Conservation (phyloP, 768 basidiomycete genomes). For the Boletellus sp. region DNA sequence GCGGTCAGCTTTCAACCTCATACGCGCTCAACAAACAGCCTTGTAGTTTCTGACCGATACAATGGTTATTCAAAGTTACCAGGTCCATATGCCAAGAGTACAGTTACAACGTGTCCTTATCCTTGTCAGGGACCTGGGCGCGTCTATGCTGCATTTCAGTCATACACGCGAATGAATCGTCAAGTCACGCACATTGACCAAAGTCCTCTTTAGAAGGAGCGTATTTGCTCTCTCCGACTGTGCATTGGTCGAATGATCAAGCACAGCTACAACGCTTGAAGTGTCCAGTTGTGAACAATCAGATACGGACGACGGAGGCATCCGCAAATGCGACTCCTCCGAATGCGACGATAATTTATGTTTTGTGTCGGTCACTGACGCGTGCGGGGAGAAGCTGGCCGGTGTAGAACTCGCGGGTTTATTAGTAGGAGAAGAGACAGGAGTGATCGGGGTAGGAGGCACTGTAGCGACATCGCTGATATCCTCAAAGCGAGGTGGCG, state of each 20-base stretch:
- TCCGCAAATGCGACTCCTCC: not conserved
- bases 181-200: conserved; percentile 5
- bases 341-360: not conserved
- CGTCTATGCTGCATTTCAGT: conserved; percentile 5
- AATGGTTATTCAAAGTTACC: conserved; percentile 24
- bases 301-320: not conserved
- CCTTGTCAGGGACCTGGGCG: not conserved
- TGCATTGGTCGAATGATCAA: not conserved
- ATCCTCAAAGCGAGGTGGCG: not conserved
- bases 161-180: not conserved
- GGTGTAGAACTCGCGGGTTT: conserved; percentile 19
- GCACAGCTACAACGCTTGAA: not conserved
- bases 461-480: not conserved
- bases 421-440: not conserved
- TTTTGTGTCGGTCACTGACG: not conserved
- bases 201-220: not conserved
- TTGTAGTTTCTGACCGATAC: conserved; percentile 52
- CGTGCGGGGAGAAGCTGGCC: conserved; percentile 17
- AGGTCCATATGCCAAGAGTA: not conserved
- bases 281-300: not conserved
- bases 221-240: not conserved
- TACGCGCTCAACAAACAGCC: conserved; percentile 28
- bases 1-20: not conserved
- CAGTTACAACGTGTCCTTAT: too few relatives aligned
- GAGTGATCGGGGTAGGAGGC: not conserved